These are phyloP conservation scores for Plasmodium reichenowi DNA, from an alignment of 169 alveolate species.

Conservation along the genomic window DNA sequence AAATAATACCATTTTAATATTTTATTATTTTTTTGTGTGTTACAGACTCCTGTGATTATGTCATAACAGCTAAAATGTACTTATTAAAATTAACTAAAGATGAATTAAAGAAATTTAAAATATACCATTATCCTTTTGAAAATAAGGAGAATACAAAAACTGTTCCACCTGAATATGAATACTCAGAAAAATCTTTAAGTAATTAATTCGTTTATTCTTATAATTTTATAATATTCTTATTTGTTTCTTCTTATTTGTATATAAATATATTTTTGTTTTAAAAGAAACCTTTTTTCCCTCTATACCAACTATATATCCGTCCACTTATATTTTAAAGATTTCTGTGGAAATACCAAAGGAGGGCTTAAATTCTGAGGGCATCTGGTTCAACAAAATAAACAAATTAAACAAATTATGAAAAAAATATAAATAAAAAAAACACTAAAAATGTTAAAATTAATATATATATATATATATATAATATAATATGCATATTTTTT, in stretches of 20 bases:
- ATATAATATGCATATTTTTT: not conserved
- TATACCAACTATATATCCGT: slow-evolving; percentile 21
- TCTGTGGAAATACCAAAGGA: slow-evolving; percentile 42
- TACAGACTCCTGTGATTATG: slow-evolving; percentile 42
- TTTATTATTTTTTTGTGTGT: not conserved
- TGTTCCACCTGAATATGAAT: slow-evolving; percentile 42
- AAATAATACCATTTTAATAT: too few species aligned
- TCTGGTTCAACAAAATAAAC: slow-evolving; percentile 12
- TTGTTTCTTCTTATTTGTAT: not conserved
- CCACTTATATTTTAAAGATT: slow-evolving; percentile 35
- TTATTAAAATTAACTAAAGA: slow-evolving; percentile 23
- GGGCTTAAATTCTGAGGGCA: slow-evolving; percentile 23
- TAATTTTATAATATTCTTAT: not conserved
- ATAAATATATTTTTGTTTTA: not conserved
- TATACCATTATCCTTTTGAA: slow-evolving; percentile 21
- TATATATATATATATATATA: not conserved
- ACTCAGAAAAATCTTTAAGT: slow-evolving; percentile 58
- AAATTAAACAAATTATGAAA: not conserved
- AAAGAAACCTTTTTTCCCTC: slow-evolving; percentile 34
- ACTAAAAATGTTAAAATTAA: not conserved
- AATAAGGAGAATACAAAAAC: slow-evolving; percentile 21
- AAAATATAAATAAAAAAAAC: not conserved
- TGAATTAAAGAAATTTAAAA: slow-evolving; percentile 36
- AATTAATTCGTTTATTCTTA: not conserved
- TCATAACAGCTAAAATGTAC: slow-evolving; percentile 55